Conservation (phyloP, 2,329 filamentous ascomycete species). For the Teratosphaeria epicoccoides region DNA sequence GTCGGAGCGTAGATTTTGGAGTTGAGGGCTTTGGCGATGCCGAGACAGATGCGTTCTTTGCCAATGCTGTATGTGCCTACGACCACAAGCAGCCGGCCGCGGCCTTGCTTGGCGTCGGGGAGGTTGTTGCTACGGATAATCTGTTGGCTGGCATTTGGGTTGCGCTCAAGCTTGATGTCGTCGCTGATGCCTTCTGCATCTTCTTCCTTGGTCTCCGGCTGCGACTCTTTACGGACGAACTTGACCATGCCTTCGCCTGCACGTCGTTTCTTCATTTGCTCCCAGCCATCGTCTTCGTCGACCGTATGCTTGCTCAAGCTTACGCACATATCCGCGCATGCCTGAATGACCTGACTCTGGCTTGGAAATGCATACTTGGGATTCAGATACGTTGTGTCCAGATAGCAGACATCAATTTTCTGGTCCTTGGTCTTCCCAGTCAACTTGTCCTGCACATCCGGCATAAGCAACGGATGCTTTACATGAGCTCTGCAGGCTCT, state of each 20-base stretch:
- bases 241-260: conserved; percentile 51
- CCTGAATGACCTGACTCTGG: conserved; percentile 75
- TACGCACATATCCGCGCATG: conserved; percentile 82
- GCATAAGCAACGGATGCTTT: conserved; percentile 67
- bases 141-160: conserved; percentile 21
- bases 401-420: conserved; percentile 87
- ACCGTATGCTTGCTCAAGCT: conserved; percentile 57
- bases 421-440: conserved; percentile 67
- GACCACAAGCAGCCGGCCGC: conserved; percentile 71
- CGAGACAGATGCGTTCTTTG: conserved; percentile 90
- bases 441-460: conserved; percentile 59
- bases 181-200: conserved; percentile 22
- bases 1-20: conserved; percentile 84
- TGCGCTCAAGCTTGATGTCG: conserved; percentile 23
- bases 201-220: conserved; percentile 25
- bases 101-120: conserved; percentile 26
- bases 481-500: conserved; percentile 79
- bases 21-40: conserved; percentile 73
- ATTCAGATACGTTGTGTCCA: conserved; percentile 94
- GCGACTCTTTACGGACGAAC: conserved; percentile 43
- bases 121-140: conserved; percentile 18
- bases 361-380: conserved; percentile 90
- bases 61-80: conserved; percentile 97
- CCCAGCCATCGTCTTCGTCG: conserved; percentile 46
- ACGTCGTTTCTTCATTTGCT: conserved; percentile 45